phyloP scores from a whole-genome alignment of 2,329 filamentous ascomycete genomes.

The Penicillium sp. region DNA sequence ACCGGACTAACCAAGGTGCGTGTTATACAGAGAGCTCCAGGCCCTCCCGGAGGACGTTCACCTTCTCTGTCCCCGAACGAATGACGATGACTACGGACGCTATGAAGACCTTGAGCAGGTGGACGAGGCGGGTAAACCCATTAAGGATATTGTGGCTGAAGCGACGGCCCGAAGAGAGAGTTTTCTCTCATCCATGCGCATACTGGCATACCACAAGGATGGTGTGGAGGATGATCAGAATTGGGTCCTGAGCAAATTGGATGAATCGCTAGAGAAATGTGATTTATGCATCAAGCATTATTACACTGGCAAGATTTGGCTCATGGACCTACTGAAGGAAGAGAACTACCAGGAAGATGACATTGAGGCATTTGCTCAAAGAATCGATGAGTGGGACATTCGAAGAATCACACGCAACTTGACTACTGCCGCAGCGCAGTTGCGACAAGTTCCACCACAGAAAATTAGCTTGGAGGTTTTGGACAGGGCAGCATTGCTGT shows the following conservation, averaged over 20 bases:
- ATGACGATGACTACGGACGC: constrained; percentile 62
- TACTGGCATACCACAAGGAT: constrained; percentile 65
- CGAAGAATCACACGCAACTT: constrained; percentile 61
- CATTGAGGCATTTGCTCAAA: constrained; percentile 52
- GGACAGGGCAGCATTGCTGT: constrained; percentile 65
- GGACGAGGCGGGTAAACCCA: constrained; percentile 44
- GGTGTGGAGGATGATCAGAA: constrained; percentile 60
- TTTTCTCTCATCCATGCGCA: constrained; percentile 66
- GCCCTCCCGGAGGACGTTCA: constrained; percentile 53
- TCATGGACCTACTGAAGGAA: constrained; percentile 63
- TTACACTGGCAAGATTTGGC: constrained; percentile 65
- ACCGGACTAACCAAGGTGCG: constrained; percentile 11
- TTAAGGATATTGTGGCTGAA: constrained; percentile 52
- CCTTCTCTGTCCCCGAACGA: constrained; percentile 65
- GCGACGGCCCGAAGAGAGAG: constrained; percentile 58
- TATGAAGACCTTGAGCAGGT: constrained; percentile 59
- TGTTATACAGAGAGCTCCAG: constrained; percentile 42
- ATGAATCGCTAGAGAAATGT: constrained; percentile 61
- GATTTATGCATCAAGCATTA: constrained; percentile 71
- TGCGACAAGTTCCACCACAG: constrained; percentile 52
- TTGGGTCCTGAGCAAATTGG: constrained; percentile 59
- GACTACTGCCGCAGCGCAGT: constrained; percentile 54
- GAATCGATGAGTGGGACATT: constrained; percentile 62
- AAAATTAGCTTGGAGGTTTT: constrained; percentile 52
- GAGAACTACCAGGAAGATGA: constrained; percentile 53